Percentiles rank a stretch among this genome's conserved stretches.
Conservation (phyloP, 2,329 filamentous ascomycete species). For the Tolypocladium album region DNA sequence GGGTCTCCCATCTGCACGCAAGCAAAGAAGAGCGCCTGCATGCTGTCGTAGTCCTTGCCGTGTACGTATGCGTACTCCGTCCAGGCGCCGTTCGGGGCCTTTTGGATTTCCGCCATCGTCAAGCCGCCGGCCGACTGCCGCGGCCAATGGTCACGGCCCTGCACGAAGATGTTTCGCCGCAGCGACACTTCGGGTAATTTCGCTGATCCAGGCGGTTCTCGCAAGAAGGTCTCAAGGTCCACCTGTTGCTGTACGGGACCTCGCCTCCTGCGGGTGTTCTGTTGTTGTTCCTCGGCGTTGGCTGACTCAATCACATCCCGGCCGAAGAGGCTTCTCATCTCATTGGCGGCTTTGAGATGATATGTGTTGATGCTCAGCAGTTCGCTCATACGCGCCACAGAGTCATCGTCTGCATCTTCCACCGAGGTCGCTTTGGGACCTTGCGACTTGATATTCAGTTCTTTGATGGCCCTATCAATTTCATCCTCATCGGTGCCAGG, state of each 20-base stretch:
- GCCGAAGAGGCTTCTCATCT: slow-evolving; percentile 64
- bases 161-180: slow-evolving; percentile 72
- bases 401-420: slow-evolving; percentile 2
- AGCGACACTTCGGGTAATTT: slow-evolving; percentile 61
- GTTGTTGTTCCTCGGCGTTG: slow-evolving; percentile 35
- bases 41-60: slow-evolving; percentile 58
- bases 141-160: slow-evolving; percentile 83
- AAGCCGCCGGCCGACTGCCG: slow-evolving; percentile 68
- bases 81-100: slow-evolving; percentile 39
- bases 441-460: slow-evolving; percentile 28
- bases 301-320: slow-evolving; percentile 46
- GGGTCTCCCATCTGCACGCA: slow-evolving; percentile 79
- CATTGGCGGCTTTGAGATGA: slow-evolving; percentile 75
- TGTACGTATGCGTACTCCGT: slow-evolving; percentile 69
- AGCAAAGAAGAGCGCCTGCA: slow-evolving; percentile 66
- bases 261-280: slow-evolving; percentile 24
- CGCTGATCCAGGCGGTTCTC: slow-evolving; percentile 41
- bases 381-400: slow-evolving; percentile 20
- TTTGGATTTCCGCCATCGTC: slow-evolving; percentile 56
- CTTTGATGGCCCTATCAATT: slow-evolving; percentile 43
- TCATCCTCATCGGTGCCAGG: slow-evolving; percentile 32
- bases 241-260: slow-evolving; percentile 34
- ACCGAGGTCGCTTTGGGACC: slow-evolving; percentile 1
- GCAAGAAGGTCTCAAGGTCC: slow-evolving; percentile 46
- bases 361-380: slow-evolving; percentile 47